Percentiles rank a stretch among this genome's conserved stretches.
These are phyloP conservation scores for Cylindrotheca fusiformis DNA, from an alignment of 108 stramenopile species.

Conservation along the genomic window DNA sequence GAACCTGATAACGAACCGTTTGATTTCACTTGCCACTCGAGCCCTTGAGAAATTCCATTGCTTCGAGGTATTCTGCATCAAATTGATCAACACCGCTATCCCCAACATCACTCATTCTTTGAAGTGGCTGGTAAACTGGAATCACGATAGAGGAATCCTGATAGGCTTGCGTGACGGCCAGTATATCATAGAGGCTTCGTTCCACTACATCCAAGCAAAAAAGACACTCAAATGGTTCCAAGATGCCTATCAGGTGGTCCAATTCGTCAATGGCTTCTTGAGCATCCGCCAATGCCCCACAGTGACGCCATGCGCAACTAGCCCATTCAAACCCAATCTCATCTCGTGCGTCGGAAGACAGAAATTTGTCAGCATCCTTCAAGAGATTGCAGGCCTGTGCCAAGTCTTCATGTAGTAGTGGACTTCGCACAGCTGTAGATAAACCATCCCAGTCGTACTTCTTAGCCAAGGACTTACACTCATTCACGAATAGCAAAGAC, in stretches of 20 bases:
- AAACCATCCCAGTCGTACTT: slow-evolving; percentile 79
- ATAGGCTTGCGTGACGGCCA: slow-evolving; percentile 36
- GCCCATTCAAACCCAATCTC: slow-evolving; percentile 86
- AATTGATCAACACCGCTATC: slow-evolving; percentile 28
- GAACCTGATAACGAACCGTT: no score
- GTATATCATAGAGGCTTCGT: slow-evolving; percentile 74
- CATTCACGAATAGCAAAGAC: slow-evolving; percentile 36
- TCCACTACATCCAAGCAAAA: slow-evolving; percentile 77
- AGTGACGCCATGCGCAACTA: slow-evolving; percentile 84
- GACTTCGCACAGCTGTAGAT: slow-evolving; percentile 16
- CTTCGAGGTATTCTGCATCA: slow-evolving; percentile 31
- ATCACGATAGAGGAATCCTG: slow-evolving; percentile 14
- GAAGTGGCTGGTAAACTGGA: slow-evolving; percentile 26
- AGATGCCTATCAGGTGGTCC: slow-evolving; percentile 61
- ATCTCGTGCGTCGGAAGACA: slow-evolving; percentile 20
- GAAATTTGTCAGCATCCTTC: slow-evolving; percentile 21
- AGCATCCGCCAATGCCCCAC: slow-evolving; percentile 81
- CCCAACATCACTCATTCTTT: slow-evolving; percentile 35
- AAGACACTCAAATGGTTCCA: slow-evolving; percentile 83
- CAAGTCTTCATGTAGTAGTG: slow-evolving; percentile 15
- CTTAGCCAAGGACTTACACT: slow-evolving; percentile 48
- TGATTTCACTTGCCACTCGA: no score
- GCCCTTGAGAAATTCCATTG: slow-evolving; percentile 15
- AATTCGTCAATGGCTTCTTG: slow-evolving; percentile 83
- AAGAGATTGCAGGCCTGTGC: slow-evolving; percentile 24